phyloP scores from a whole-genome alignment of 768 basidiomycete species.

The Termitomyces sp. region DNA sequence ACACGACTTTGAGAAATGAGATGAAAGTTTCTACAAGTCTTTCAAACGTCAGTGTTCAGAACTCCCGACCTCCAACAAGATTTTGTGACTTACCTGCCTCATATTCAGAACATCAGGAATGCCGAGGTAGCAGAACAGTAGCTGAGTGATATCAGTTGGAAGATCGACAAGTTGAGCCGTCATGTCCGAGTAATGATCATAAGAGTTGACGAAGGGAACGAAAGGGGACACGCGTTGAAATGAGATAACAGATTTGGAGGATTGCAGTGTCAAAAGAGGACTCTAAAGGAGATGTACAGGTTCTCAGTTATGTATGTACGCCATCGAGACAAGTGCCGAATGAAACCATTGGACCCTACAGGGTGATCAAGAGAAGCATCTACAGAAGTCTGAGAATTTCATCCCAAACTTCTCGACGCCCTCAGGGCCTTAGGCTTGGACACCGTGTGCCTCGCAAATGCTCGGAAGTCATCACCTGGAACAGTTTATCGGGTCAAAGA shows the following conservation, averaged over 20 bases:
- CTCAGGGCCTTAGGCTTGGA: too few species aligned
- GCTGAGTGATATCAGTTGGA: slow-evolving; percentile 43
- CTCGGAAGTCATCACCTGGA: too few species aligned
- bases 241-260: background rate
- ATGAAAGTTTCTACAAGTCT: slow-evolving; percentile 44
- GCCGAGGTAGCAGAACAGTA: slow-evolving; percentile 35
- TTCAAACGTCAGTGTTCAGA: background rate
- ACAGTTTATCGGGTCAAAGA: too few species aligned
- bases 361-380: background rate
- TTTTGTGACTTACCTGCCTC: slow-evolving; percentile 35
- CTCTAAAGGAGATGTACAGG: background rate
- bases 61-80: background rate
- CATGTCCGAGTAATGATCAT: background rate
- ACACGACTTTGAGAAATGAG: slow-evolving; percentile 38
- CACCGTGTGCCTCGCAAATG: slow-evolving; percentile 14
- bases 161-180: slow-evolving; percentile 21
- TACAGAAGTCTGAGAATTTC: background rate
- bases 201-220: background rate
- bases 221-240: background rate
- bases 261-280: background rate
- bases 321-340: background rate
- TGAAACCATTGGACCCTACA: slow-evolving; percentile 1
- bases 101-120: slow-evolving; percentile 36
- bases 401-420: slow-evolving; percentile 3
- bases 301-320: background rate